phyloP scores from a whole-genome alignment of 805 yeast genomes.

The Debaryomyces tyrocola region DNA sequence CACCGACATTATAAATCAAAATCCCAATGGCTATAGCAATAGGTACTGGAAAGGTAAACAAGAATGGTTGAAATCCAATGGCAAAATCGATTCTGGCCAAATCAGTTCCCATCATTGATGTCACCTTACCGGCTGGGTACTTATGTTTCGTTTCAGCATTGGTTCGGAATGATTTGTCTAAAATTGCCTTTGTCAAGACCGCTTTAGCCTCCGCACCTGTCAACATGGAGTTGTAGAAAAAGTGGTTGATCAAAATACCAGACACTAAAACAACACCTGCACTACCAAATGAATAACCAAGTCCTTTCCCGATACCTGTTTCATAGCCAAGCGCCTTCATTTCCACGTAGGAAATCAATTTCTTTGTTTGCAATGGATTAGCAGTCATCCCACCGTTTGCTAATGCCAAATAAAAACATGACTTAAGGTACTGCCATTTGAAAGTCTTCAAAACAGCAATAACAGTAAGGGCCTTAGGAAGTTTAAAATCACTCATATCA shows the following conservation, averaged over 20 bases:
- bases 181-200: slow-evolving; percentile 65
- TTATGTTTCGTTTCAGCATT: slow-evolving; percentile 56
- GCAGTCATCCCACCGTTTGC: slow-evolving; percentile 25
- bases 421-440: slow-evolving; percentile 27
- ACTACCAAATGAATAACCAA: slow-evolving; percentile 43
- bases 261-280: slow-evolving; percentile 26
- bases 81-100: slow-evolving; percentile 79
- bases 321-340: slow-evolving; percentile 23
- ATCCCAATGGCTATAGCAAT: slow-evolving; percentile 63
- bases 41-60: slow-evolving; percentile 64
- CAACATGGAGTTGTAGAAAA: slow-evolving; percentile 57
- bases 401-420: slow-evolving; percentile 29
- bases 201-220: slow-evolving; percentile 74
- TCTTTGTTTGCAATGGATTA: slow-evolving; percentile 37
- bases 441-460: slow-evolving; percentile 29
- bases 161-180: slow-evolving; percentile 65
- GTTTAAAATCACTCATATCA: slow-evolving; percentile 32
- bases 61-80: slow-evolving; percentile 63
- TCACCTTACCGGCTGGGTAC: slow-evolving; percentile 68
- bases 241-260: slow-evolving; percentile 53
- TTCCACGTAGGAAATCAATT: slow-evolving; percentile 37
- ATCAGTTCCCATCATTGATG: slow-evolving; percentile 80
- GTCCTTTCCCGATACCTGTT: slow-evolving; percentile 29
- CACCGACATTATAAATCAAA: slow-evolving; percentile 68
- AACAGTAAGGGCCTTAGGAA: slow-evolving; percentile 22